Evolutionary conservation across 129 eudicot species (phyloP).

Genomic region (Flaveria robusta): DNA sequence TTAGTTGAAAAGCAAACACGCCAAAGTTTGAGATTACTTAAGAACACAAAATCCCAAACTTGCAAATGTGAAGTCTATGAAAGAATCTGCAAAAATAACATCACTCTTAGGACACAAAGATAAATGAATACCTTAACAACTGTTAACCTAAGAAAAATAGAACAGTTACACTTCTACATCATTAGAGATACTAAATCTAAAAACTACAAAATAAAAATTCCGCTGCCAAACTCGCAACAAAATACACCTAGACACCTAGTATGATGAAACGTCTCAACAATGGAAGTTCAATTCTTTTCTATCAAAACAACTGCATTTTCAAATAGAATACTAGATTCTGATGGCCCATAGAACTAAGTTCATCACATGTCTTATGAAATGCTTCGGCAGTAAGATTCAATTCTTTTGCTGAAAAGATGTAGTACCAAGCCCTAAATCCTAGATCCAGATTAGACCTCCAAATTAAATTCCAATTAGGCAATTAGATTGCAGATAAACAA

Average conservation of each 20-base stretch:
- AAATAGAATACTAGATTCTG: background rate
- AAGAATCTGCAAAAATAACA: slow-evolving; percentile 32
- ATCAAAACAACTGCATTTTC: background rate
- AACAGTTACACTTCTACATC: too few relatives aligned
- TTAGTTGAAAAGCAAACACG: slow-evolving; percentile 29
- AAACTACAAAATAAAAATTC: background rate
- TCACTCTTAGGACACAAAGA: background rate
- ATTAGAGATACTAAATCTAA: too few relatives aligned
- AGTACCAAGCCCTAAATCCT: background rate
- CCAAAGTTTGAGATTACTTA: slow-evolving; percentile 27
- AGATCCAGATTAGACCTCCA: background rate
- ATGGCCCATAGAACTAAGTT: background rate
- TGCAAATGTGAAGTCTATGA: background rate
- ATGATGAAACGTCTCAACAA: background rate
- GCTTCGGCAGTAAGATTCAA: background rate
- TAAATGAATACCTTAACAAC: background rate
- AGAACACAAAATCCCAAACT: slow-evolving; percentile 41
- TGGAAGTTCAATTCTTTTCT: background rate
- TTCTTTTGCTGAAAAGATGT: background rate
- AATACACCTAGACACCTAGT: background rate
- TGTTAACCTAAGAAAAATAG: background rate
- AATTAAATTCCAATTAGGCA: too few relatives aligned
- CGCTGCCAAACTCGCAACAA: background rate
- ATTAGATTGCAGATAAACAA: background rate
- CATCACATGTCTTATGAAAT: background rate